Percentiles rank a stretch among this genome's conserved stretches.
phyloP scores from a whole-genome alignment of 495 filamentous ascomycete species.

The Penicillium dipodomyicola region DNA sequence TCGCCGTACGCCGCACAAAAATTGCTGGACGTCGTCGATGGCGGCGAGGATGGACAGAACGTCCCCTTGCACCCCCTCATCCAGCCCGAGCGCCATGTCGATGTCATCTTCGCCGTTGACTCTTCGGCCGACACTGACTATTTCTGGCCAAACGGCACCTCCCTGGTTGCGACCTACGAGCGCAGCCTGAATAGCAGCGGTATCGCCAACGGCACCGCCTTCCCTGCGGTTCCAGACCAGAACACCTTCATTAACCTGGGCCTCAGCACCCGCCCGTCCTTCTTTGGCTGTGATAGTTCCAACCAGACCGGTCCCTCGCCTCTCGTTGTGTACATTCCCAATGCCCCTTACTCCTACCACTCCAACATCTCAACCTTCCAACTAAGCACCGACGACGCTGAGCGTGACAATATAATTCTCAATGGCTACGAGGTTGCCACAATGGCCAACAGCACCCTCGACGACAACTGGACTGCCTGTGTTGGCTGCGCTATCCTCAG shows the following conservation, averaged over 20 bases:
- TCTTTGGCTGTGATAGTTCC: slow-evolving; percentile 82
- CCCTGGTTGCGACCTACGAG: slow-evolving; percentile 78
- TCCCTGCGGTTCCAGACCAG: slow-evolving; percentile 77
- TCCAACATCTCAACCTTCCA: slow-evolving; percentile 77
- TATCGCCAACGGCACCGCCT: slow-evolving; percentile 77
- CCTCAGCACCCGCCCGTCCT: slow-evolving; percentile 80
- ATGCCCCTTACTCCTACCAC: slow-evolving; percentile 69
- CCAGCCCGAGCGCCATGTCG: slow-evolving; percentile 72
- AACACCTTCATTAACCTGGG: slow-evolving; percentile 86
- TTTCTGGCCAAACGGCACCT: slow-evolving; percentile 84
- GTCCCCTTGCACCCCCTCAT: slow-evolving; percentile 84
- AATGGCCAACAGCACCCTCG: slow-evolving; percentile 71
- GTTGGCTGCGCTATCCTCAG: slow-evolving; percentile 87
- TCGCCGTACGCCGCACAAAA: slow-evolving; percentile 56
- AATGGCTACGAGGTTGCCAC: slow-evolving; percentile 86
- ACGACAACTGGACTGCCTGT: slow-evolving; percentile 71
- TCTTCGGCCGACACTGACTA: slow-evolving; percentile 73
- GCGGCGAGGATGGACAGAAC: slow-evolving; percentile 84
- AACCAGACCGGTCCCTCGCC: slow-evolving; percentile 60
- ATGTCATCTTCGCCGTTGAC: slow-evolving; percentile 92
- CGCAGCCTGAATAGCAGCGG: slow-evolving; percentile 55
- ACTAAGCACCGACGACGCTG: slow-evolving; percentile 53
- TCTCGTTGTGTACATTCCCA: slow-evolving; percentile 87
- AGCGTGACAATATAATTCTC: slow-evolving; percentile 73
- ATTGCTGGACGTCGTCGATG: slow-evolving; percentile 77